These are phyloP conservation scores for Diaporthe australafricana DNA, from an alignment of 2,329 filamentous ascomycete species.

Conservation along the genomic window DNA sequence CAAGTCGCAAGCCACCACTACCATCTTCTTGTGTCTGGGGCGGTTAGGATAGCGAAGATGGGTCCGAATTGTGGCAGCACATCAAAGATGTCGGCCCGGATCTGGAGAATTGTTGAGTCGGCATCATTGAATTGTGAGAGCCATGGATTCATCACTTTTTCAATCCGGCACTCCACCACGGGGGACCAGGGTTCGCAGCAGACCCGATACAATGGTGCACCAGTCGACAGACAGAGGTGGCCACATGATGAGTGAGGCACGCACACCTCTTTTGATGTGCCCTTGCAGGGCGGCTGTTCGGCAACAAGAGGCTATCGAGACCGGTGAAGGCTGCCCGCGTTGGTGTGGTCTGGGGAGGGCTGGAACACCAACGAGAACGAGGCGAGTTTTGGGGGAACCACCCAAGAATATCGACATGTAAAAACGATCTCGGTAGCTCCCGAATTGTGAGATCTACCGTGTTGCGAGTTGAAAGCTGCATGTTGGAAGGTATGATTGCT, in stretches of 20 bases:
- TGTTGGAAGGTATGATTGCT: background rate
- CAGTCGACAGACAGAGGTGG: slow-evolving; percentile 26
- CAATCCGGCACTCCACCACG: slow-evolving; percentile 19
- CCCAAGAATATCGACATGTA: slow-evolving; percentile 7
- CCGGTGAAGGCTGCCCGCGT: slow-evolving; percentile 33
- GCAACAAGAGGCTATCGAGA: slow-evolving; percentile 34
- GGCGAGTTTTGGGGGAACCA: background rate
- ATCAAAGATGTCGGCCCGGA: slow-evolving; percentile 25
- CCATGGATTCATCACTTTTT: slow-evolving; percentile 25
- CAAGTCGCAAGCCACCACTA: slow-evolving; percentile 1
- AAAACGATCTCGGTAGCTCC: slow-evolving; percentile 34
- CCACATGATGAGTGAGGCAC: slow-evolving; percentile 36
- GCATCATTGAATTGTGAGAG: background rate
- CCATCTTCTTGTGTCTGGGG: background rate
- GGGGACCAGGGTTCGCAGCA: slow-evolving; percentile 21
- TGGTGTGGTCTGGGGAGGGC: slow-evolving; percentile 11
- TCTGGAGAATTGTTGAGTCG: background rate
- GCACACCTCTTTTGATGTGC: slow-evolving; percentile 19
- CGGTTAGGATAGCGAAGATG: background rate
- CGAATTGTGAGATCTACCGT: slow-evolving; percentile 16
- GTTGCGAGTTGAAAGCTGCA: background rate
- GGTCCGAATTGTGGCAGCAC: background rate
- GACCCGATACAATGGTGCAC: slow-evolving; percentile 32
- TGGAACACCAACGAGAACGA: slow-evolving; percentile 28
- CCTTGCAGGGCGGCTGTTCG: slow-evolving; percentile 34